Conservation (phyloP, 192 early-diverging fungal genomes). For the Umbelopsis sp. region DNA sequence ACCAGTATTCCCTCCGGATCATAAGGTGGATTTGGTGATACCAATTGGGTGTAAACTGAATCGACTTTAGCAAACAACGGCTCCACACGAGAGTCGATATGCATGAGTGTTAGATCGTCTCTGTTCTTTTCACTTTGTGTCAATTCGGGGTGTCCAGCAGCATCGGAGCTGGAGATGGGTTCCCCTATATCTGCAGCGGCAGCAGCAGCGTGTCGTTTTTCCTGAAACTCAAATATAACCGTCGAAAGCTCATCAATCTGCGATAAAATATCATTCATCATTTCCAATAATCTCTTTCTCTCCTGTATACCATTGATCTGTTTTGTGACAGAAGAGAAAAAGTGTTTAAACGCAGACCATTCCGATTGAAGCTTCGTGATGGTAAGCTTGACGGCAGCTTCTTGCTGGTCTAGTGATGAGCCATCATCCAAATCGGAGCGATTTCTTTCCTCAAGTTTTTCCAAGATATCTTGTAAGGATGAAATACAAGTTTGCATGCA, state of each 20-base stretch:
- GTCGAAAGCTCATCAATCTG: constrained; percentile 48
- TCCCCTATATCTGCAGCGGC: neutral
- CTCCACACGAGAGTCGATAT: constrained; percentile 55
- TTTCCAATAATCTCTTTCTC: constrained; percentile 32
- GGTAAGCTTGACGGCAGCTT: constrained; percentile 33
- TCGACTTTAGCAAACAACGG: constrained; percentile 54
- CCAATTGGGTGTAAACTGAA: constrained; percentile 45
- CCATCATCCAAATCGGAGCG: constrained; percentile 24
- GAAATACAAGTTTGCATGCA: constrained; percentile 49
- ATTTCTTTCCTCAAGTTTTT: constrained; percentile 32
- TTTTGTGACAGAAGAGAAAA: constrained; percentile 55
- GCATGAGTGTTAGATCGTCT: constrained; percentile 40
- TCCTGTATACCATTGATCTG: constrained; percentile 45
- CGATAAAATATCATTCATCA: constrained; percentile 45
- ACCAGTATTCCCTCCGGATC: constrained; percentile 37
- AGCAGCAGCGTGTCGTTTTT: constrained; percentile 35
- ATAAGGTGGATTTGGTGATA: constrained; percentile 24
- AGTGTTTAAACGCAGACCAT: constrained; percentile 59
- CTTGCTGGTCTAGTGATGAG: constrained; percentile 1
- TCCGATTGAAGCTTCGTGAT: constrained; percentile 52
- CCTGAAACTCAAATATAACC: constrained; percentile 50
- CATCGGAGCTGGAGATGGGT: neutral
- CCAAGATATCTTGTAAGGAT: constrained; percentile 46
- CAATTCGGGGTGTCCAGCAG: neutral
- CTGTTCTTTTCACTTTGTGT: constrained; percentile 18